Conservation (phyloP, 805 yeast species). For the Saccharomycopsis malanga region DNA sequence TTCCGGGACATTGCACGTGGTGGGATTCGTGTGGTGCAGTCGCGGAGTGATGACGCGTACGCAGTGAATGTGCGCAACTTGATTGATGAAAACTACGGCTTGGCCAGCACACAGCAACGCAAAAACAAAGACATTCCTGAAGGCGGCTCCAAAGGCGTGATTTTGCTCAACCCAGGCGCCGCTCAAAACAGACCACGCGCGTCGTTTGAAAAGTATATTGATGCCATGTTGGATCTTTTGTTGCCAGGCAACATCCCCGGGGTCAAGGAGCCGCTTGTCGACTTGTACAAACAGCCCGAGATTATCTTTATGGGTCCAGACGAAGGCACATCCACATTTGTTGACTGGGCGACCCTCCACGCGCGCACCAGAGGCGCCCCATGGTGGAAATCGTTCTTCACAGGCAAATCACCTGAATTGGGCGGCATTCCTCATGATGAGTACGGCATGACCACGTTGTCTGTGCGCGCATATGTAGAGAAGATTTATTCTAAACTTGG, state of each 20-base stretch:
- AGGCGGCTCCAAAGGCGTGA: constrained; percentile 98
- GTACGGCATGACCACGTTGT: constrained; percentile 95
- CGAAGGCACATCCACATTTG: constrained; percentile 93
- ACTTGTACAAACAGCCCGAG: constrained; percentile 76
- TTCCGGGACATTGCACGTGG: constrained; percentile 97
- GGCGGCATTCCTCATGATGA: constrained; percentile 99
- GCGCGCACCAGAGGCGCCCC: constrained; percentile 89
- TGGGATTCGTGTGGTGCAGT: constrained; percentile 91
- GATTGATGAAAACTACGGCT: constrained; percentile 93
- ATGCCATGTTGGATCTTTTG: constrained; percentile 79
- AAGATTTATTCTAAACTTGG: constrained; percentile 75
- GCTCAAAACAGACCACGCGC: constrained; percentile 76
- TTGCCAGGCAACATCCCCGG: constrained; percentile 67
- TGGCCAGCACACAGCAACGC: constrained; percentile 93
- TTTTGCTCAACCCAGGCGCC: constrained; percentile 68
- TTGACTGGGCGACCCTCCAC: constrained; percentile 95
- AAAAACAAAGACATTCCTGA: constrained; percentile 98
- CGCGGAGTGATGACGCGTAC: constrained; percentile 80
- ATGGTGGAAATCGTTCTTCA: constrained; percentile 98
- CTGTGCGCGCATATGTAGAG: constrained; percentile 87
- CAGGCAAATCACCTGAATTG: constrained; percentile 84
- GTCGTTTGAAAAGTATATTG: constrained; percentile 89
- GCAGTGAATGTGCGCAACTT: constrained; percentile 76
- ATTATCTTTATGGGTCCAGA: constrained; percentile 98
- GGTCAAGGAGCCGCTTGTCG: constrained; percentile 76